phyloP scores from a whole-genome alignment of 169 alveolate species.

The Cryptosporidium andersoni region DNA sequence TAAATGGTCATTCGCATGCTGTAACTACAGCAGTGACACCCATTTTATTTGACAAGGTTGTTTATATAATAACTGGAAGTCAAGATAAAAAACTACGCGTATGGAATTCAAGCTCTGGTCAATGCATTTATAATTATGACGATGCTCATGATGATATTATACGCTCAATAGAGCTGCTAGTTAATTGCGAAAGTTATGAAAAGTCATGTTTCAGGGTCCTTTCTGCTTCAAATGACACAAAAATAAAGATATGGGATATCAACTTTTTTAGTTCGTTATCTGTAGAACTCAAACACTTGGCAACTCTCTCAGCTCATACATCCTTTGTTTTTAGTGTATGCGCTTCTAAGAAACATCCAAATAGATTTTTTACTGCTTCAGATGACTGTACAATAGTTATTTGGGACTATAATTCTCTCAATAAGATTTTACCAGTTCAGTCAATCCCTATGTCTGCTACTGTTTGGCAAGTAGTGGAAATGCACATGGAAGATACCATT shows the following conservation, averaged over 20 bases:
- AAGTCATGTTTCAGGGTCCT: not conserved
- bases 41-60: not conserved
- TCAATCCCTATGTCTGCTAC: conserved; percentile 12
- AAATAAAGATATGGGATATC: conserved; percentile 47
- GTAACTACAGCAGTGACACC: conserved; percentile 25
- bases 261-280: not conserved
- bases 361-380: conserved; percentile 64
- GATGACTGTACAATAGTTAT: conserved; percentile 38
- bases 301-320: conserved; percentile 8
- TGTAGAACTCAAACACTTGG: conserved; percentile 8
- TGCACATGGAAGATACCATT: conserved; percentile 6
- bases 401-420: conserved; percentile 6
- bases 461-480: conserved; percentile 45
- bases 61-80: conserved; percentile 52
- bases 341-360: conserved; percentile 7
- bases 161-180: conserved; percentile 16
- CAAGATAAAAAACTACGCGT: conserved; percentile 25
- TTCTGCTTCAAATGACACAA: conserved; percentile 57
- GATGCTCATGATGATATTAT: conserved; percentile 61
- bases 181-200: not conserved
- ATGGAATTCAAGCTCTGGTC: conserved; percentile 30
- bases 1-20: conserved; percentile 31
- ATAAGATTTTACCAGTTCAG: conserved; percentile 10
- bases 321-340: conserved; percentile 48
- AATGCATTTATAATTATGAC: not conserved